phyloP scores from a whole-genome alignment of 1,139 yeast species.

The Kodamaea alishanica region DNA sequence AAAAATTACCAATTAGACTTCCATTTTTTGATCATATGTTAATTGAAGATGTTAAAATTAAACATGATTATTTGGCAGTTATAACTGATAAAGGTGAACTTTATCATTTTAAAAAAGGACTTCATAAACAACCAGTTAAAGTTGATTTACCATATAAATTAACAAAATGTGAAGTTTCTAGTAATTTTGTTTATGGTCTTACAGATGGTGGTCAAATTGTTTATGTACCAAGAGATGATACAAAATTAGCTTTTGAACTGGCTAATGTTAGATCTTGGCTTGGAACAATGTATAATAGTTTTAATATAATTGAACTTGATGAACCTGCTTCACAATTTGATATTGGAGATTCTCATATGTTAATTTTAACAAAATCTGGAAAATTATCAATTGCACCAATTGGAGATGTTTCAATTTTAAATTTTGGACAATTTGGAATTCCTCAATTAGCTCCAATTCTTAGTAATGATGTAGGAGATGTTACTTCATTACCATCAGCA shows the following conservation, averaged over 20 bases:
- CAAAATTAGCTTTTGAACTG: conserved; percentile 15
- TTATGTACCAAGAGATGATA: conserved; percentile 42
- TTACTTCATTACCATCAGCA: conserved; percentile 25
- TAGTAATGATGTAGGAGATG: conserved; percentile 24
- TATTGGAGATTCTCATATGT: conserved; percentile 65
- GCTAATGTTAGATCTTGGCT: conserved; percentile 21
- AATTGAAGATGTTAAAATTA: conserved; percentile 55
- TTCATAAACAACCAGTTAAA: conserved; percentile 18
- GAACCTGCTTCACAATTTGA: conserved; percentile 51
- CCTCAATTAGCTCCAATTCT: conserved; percentile 64
- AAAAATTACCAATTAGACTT: conserved; percentile 57
- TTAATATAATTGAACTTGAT: conserved; percentile 11
- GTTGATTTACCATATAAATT: conserved; percentile 42
- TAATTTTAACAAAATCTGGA: conserved; percentile 60
- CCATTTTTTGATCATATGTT: conserved; percentile 59
- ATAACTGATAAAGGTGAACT: conserved; percentile 73
- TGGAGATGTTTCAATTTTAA: conserved; percentile 21
- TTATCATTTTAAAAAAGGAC: conserved; percentile 59
- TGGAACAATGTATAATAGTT: conserved; percentile 17
- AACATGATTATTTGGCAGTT: conserved; percentile 50
- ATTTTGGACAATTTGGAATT: conserved; percentile 81
- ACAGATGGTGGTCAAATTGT: conserved; percentile 50
- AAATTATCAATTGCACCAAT: conserved; percentile 58
- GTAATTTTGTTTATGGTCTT: conserved; percentile 56
- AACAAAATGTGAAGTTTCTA: conserved; percentile 50